Evolutionary conservation across 2,329 filamentous ascomycete species (phyloP).

Genomic region (Calonectria pteridis): DNA sequence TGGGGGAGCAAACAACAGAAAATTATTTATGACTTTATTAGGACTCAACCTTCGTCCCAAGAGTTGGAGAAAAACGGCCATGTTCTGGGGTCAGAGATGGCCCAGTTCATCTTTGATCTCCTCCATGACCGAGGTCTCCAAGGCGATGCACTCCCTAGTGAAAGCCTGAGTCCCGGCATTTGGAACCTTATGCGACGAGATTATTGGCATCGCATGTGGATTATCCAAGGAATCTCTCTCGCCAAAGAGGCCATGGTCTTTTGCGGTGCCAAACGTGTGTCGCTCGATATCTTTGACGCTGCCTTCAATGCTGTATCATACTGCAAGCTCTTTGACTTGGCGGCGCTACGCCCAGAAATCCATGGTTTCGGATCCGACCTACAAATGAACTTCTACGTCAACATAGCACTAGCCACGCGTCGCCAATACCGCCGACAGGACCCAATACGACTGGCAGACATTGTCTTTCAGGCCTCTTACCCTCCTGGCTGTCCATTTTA

Average conservation of each 20-base stretch:
- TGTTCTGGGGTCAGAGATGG: neutral
- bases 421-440: neutral
- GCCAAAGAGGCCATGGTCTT: constrained; percentile 16
- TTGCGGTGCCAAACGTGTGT: constrained; percentile 5
- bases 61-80: neutral
- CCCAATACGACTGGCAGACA: neutral
- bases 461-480: constrained; percentile 9
- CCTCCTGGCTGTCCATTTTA: constrained; percentile 25
- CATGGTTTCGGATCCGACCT: neutral
- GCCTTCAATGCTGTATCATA: constrained; percentile 10
- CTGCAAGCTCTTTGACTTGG: neutral
- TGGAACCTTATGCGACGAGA: constrained; percentile 18
- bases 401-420: constrained; percentile 1
- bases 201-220: constrained; percentile 28
- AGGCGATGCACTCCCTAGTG: neutral
- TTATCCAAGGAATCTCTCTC: constrained; percentile 18
- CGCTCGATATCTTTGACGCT: constrained; percentile 27
- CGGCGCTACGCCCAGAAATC: neutral
- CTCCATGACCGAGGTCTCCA: neutral
- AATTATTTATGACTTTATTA: neutral
- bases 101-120: neutral
- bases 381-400: neutral
- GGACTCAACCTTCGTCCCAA: too few relatives aligned
- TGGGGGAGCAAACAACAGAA: neutral
- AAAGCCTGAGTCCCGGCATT: neutral